Evolutionary conservation across 2,329 filamentous ascomycete genomes (phyloP), one percentile per base, ranked within the genome.

Genomic region (Penicillium janthinellum): DNA sequence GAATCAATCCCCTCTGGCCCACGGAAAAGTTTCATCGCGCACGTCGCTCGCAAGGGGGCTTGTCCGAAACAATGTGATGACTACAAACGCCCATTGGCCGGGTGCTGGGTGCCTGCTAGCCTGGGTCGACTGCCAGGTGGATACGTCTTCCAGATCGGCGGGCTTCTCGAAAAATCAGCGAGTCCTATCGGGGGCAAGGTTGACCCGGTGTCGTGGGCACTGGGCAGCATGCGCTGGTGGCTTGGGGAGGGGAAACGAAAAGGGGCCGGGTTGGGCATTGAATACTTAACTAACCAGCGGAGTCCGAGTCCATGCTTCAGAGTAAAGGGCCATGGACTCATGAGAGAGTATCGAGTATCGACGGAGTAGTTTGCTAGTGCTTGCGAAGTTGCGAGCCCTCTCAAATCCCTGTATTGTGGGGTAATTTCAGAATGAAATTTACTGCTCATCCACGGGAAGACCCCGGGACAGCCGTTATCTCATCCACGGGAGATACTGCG

Each of bases 21-120:
- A 12, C 41, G 49, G 25, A 14, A 49, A 37, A 56, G 54, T 45
- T 51, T 50, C 41, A 48, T 42, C 31, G 50, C 25, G 47, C 48
- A 35, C 53, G 49, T 25, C 42, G 49, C 52, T 64, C 22, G 64
- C 64, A 66, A 65, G 64, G 61, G 64, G 63, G 8, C 1, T 7
- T 52, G 44, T 41, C 12, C 37, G n/a, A 35, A 31, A 57, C 57
- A 57, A 48, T 53, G 38, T 47, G 31, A 15, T 17, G n/a, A 14
- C 50, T 54, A 37, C 53, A 39, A 64, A 63, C 25, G 38, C 54
- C 48, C 45, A 59, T 59, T 61, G 59, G 28, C 8, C 38, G 20
- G 44, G 44, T 22, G 47, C 51, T 65, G 38, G 22, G 22, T 22
- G 22, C 22, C 1, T 20, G 20, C 20, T 20, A 20, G 20, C 20